Evolutionary conservation across 768 basidiomycete genomes (phyloP).

Genomic region (Boletus rufocinnamomeus): DNA sequence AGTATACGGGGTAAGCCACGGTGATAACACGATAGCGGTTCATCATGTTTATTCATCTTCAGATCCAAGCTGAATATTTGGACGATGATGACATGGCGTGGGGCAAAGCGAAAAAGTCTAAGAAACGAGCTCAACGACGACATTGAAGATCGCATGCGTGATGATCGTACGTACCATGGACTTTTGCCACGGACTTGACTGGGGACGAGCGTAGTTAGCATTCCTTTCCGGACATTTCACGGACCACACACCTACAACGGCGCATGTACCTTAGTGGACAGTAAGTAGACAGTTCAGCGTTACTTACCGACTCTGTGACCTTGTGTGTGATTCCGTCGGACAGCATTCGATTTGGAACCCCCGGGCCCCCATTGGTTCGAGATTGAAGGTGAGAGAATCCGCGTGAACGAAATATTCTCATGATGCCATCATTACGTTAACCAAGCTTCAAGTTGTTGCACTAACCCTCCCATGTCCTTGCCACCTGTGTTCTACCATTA

Average conservation of each 20-base stretch:
- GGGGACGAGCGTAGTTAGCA: not conserved
- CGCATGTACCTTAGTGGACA: not conserved
- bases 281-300: not conserved
- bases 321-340: not conserved
- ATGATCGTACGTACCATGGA: not conserved
- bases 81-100: slow-evolving; percentile 34
- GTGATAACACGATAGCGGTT: not conserved
- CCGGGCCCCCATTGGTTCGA: not conserved
- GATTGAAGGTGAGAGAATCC: slow-evolving; percentile 1
- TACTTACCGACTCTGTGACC: not conserved
- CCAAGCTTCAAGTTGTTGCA: not conserved
- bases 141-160: not conserved
- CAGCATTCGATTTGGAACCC: not conserved
- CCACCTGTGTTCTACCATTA: slow-evolving; percentile 77
- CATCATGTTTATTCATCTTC: not conserved
- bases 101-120: slow-evolving; percentile 18
- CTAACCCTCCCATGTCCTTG: slow-evolving; percentile 29
- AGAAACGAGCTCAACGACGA: slow-evolving; percentile 7
- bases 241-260: not conserved
- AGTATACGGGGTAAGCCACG: slow-evolving; percentile 21
- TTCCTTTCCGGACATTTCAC: slow-evolving; percentile 3
- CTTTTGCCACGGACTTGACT: not conserved
- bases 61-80: slow-evolving; percentile 28
- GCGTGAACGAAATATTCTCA: not conserved
- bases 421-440: not conserved